These are phyloP conservation scores for Colletotrichum gigasporum DNA, from an alignment of 2,329 filamentous ascomycete species.

Conservation along the genomic window DNA sequence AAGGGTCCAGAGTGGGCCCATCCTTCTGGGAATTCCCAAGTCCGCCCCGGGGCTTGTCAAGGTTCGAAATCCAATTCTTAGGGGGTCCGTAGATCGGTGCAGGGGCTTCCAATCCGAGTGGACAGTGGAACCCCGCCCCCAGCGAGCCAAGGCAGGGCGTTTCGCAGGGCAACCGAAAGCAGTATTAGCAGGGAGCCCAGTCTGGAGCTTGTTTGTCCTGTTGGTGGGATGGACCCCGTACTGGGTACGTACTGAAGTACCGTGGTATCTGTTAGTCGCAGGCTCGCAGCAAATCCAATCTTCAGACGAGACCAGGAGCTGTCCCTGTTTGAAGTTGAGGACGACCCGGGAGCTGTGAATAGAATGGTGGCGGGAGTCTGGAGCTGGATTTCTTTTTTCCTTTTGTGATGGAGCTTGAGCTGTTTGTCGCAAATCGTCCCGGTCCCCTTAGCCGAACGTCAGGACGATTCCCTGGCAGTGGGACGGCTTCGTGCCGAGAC, in stretches of 20 bases:
- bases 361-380: background rate
- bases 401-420: conserved; percentile 9
- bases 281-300: background rate
- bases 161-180: conserved; percentile 29
- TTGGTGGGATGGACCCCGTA: background rate
- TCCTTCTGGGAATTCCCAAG: too few relatives aligned
- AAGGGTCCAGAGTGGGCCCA: conserved; percentile 12
- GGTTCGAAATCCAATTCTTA: conserved; percentile 5
- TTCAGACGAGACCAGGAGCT: conserved; percentile 11
- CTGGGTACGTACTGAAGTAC: background rate
- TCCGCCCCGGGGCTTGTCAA: conserved; percentile 7
- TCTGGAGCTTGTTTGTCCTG: conserved; percentile 16
- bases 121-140: conserved; percentile 7
- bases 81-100: conserved; percentile 29
- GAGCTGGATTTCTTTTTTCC: background rate
- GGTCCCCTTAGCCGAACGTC: conserved; percentile 21
- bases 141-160: conserved; percentile 27
- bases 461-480: conserved; percentile 28
- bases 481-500: conserved; percentile 24
- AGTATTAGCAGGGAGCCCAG: background rate
- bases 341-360: background rate
- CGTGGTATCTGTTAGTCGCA: background rate
- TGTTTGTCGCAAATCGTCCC: conserved; percentile 29
- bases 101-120: conserved; percentile 19
- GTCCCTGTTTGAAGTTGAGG: conserved; percentile 5